Conservation (phyloP, 352 stramenopile genomes). For the Phytophthora citricola region DNA sequence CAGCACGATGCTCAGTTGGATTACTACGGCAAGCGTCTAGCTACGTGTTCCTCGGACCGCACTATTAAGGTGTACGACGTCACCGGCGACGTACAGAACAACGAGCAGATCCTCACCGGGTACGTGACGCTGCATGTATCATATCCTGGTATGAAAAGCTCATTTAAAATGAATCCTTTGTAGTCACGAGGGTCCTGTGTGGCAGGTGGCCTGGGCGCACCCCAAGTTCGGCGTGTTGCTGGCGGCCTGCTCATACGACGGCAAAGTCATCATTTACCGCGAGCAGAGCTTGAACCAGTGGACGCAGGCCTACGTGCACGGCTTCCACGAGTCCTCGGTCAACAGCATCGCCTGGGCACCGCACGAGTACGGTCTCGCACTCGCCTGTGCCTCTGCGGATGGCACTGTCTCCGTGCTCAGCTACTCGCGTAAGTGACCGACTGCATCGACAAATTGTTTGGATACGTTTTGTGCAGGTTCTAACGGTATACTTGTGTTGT, state of each 20-base stretch:
- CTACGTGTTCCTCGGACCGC: slow-evolving; percentile 97
- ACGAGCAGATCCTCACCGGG: slow-evolving; percentile 88
- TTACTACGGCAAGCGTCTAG: slow-evolving; percentile 99
- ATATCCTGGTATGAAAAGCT: neutral
- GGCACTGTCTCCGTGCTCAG: slow-evolving; percentile 93
- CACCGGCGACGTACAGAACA: slow-evolving; percentile 90
- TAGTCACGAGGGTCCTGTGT: slow-evolving; percentile 97
- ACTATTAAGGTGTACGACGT: slow-evolving; percentile 98
- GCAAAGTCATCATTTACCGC: slow-evolving; percentile 97
- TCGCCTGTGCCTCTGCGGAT: slow-evolving; percentile 95
- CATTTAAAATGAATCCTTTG: neutral
- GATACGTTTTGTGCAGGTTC: neutral
- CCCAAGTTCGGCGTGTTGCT: slow-evolving; percentile 97
- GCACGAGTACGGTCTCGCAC: slow-evolving; percentile 95
- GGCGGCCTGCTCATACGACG: slow-evolving; percentile 98
- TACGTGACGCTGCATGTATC: slow-evolving; percentile 36
- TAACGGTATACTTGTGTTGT: slow-evolving; percentile 2
- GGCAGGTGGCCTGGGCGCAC: slow-evolving; percentile 98
- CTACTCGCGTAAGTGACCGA: slow-evolving; percentile 66
- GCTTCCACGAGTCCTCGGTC: slow-evolving; percentile 90
- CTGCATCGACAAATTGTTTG: neutral
- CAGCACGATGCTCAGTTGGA: slow-evolving; percentile 98
- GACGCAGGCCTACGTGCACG: slow-evolving; percentile 92
- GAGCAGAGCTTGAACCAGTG: slow-evolving; percentile 95
- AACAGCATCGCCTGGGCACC: slow-evolving; percentile 97